These are phyloP conservation scores for Lentinula boryana DNA, from an alignment of 768 basidiomycete genomes.

Conservation along the genomic window DNA sequence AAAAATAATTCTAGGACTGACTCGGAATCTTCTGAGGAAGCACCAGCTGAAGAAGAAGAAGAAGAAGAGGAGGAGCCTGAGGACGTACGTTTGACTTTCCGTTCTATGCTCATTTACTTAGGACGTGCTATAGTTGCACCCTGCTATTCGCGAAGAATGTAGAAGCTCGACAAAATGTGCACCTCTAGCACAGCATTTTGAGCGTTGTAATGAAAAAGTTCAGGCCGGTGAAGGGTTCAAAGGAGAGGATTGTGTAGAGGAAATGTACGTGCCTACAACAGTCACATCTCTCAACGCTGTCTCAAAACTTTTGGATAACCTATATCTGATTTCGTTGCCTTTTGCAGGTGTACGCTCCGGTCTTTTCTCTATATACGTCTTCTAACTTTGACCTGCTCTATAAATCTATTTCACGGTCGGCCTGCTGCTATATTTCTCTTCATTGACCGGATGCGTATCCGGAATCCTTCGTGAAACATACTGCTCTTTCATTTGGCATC, in stretches of 20 bases:
- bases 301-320: neutral
- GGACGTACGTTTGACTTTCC: conserved; percentile 49
- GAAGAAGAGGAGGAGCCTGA: conserved; percentile 66
- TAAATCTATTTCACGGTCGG: neutral
- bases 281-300: too few relatives aligned
- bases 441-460: neutral
- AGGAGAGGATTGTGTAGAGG: conserved; percentile 90
- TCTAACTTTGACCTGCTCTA: neutral
- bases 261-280: conserved; percentile 47
- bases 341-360: conserved; percentile 23
- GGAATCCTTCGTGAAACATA: too few relatives aligned
- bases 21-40: conserved; percentile 46
- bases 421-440: neutral
- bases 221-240: conserved; percentile 77
- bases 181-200: conserved; percentile 72
- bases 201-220: conserved; percentile 88
- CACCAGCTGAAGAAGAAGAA: conserved; percentile 44
- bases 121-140: conserved; percentile 46
- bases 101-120: neutral
- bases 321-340: conserved; percentile 12
- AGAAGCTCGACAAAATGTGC: conserved; percentile 60
- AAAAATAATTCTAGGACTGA: conserved; percentile 18
- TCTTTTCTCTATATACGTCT: conserved; percentile 12
- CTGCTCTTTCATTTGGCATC: too few relatives aligned
- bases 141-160: conserved; percentile 72